Base-by-base conservation (phyloP, 805 yeast genomes). In the Saccharomycopsis vini region DNA sequence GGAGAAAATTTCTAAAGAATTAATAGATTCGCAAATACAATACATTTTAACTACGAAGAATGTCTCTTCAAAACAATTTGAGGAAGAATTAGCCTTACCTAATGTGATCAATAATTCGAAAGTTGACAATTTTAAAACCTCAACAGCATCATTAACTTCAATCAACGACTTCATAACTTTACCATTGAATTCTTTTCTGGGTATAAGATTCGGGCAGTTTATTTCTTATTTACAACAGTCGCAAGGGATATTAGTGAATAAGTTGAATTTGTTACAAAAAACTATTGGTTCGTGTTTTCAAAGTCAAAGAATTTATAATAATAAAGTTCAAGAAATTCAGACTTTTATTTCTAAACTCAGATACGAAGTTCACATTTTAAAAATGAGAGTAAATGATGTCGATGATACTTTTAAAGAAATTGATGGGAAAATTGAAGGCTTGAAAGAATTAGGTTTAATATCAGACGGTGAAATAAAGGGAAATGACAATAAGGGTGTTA, bases 351-450 rank as follows among this genome's bases (percentile, higher is more conserved):
- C 84, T 2, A 66, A 79, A 49, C 57, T 83, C 40, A 74, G 76
- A 52, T 83, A 83, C 57, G 90, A 83, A 55, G 63, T 78, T 36
- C 61, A 82, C 18, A 62, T 79, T 34, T 58, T 83, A 24, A 70
- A 70, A 26, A 70, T 73, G 19, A 77, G 81, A 51, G 70, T 83
- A 38, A 69, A 74, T 36, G 92, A 83, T 52, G 79, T 81, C 5
- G 84, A 79, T 52, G 79, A 77, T 22, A 69, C 78, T 36, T n/a
- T 40, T 10, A 41, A 41, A 12, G 52, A 49, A 16, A 16, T 49
- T 4, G 36, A 28, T 28, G 36, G 20, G 18, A 49, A 49, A 33
- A 24, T 49, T 19, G 41, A 39, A 13, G 29, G 39, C 6, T 32
- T 44, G 33, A 40, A 44, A 23, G 40, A 40, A 5, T 10, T 13